phyloP scores from a whole-genome alignment of 2,329 filamentous ascomycete species.

The Grosmannia huntii region DNA sequence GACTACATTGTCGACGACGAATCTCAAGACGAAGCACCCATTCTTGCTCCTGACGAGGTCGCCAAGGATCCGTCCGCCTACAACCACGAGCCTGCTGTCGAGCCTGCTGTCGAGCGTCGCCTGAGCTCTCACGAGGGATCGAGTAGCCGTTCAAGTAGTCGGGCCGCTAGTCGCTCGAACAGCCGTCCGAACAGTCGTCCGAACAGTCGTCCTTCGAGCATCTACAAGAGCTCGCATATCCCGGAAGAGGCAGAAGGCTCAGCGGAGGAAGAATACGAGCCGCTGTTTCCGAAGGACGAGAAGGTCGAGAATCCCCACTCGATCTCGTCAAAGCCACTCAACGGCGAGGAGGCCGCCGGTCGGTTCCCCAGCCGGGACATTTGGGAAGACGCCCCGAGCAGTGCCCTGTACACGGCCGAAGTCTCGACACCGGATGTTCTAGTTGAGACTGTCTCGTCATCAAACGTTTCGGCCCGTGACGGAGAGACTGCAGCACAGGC shows the following conservation, averaged over 20 bases:
- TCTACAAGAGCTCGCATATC: slow-evolving; percentile 40
- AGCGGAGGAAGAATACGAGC: slow-evolving; percentile 85
- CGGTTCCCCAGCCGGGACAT: slow-evolving; percentile 88
- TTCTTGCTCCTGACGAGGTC: slow-evolving; percentile 80
- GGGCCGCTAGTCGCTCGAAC: slow-evolving; percentile 22
- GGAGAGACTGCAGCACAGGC: slow-evolving; percentile 46
- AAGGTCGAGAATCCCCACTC: slow-evolving; percentile 24
- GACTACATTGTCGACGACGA: slow-evolving; percentile 30
- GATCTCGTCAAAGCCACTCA: slow-evolving; percentile 23
- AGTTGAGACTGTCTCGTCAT: slow-evolving; percentile 15
- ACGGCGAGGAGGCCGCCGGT: slow-evolving; percentile 45
- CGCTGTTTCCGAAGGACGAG: slow-evolving; percentile 74
- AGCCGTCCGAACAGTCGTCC: slow-evolving; percentile 25
- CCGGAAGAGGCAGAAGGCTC: slow-evolving; percentile 51
- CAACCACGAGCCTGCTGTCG: slow-evolving; percentile 67
- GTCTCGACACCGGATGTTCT: slow-evolving; percentile 65
- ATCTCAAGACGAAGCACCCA: slow-evolving; percentile 56
- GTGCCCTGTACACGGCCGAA: slow-evolving; percentile 64
- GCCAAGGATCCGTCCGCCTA: slow-evolving; percentile 57
- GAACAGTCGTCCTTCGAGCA: slow-evolving; percentile 37
- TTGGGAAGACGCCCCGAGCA: slow-evolving; percentile 92
- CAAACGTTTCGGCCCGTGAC: slow-evolving; percentile 22
- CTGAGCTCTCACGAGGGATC: slow-evolving; percentile 40
- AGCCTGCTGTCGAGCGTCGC: slow-evolving; percentile 51
- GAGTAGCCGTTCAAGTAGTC: slow-evolving; percentile 6